phyloP scores from a whole-genome alignment of 1,139 yeast genomes.

The Suhomyces bolitotheri region DNA sequence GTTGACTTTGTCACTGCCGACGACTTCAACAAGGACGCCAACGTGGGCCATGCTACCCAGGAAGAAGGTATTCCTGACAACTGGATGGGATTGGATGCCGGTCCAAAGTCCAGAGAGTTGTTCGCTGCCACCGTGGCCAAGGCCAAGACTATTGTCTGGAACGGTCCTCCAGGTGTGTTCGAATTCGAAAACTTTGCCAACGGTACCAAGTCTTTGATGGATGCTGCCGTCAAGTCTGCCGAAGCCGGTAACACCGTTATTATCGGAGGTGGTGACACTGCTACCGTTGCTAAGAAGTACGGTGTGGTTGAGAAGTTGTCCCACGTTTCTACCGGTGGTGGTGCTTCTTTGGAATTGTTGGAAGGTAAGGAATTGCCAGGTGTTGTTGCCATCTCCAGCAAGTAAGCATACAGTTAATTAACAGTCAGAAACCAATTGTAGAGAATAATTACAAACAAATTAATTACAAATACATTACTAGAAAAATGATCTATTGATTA shows the following conservation, averaged over 20 bases:
- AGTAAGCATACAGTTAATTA: conserved; percentile 29
- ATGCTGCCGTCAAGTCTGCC: conserved; percentile 82
- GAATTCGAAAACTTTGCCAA: conserved; percentile 87
- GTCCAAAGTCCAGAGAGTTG: conserved; percentile 79
- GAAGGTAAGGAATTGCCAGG: conserved; percentile 99
- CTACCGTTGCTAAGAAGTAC: conserved; percentile 96
- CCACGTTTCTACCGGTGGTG: conserved; percentile 98
- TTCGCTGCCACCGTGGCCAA: conserved; percentile 77
- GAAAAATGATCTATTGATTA: conserved; percentile 15
- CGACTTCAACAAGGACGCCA: conserved; percentile 87
- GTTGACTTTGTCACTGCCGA: conserved; percentile 94
- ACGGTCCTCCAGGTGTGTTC: conserved; percentile 99
- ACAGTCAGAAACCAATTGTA: not conserved
- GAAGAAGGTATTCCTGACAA: conserved; percentile 87
- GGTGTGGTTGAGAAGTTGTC: conserved; percentile 94
- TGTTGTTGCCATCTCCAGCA: conserved; percentile 84
- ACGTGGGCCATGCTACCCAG: conserved; percentile 75
- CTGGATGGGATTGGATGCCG: conserved; percentile 94
- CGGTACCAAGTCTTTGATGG: conserved; percentile 88
- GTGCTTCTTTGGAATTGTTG: conserved; percentile 95
- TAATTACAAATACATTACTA: too few relatives aligned
- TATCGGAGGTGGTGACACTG: conserved; percentile 99
- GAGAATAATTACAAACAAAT: not conserved
- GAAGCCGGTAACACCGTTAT: conserved; percentile 90
- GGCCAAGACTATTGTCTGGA: conserved; percentile 98